A percentile compares a stretch with the other conserved stretches of the same genome.
phyloP scores from a whole-genome alignment of 2,329 filamentous ascomycete species.

The Davidsoniella neocaledoniae region DNA sequence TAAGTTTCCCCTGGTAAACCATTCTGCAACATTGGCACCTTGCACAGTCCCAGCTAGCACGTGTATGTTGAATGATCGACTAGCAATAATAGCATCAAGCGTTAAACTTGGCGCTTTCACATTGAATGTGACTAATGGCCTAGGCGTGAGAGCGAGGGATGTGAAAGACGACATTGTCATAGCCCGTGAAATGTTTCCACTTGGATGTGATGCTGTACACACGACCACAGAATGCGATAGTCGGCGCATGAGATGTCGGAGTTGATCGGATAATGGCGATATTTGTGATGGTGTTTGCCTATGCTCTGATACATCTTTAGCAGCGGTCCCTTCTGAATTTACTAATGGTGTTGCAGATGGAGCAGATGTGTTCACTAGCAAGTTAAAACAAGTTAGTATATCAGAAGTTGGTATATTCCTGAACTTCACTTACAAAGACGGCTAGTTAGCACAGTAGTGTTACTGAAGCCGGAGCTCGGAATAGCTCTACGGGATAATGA shows the following conservation, averaged over 20 bases:
- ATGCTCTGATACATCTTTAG: too few relatives aligned
- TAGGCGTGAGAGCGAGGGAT: constrained; percentile 33
- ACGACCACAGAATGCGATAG: constrained; percentile 39
- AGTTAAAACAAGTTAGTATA: too few relatives aligned
- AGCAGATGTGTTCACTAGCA: too few relatives aligned
- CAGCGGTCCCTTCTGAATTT: too few relatives aligned
- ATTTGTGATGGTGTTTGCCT: too few relatives aligned
- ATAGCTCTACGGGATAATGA: too few relatives aligned
- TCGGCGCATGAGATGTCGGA: constrained; percentile 36
- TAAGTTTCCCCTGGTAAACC: constrained; percentile 33
- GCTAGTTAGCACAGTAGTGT: too few relatives aligned
- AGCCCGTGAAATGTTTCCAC: constrained; percentile 23
- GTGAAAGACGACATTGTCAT: constrained; percentile 47
- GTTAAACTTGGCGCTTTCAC: constrained; percentile 38
- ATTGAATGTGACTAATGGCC: constrained; percentile 35
- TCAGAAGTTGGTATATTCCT: too few relatives aligned
- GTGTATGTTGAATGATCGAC: constrained; percentile 36
- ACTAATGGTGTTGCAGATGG: too few relatives aligned
- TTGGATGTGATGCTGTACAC: constrained; percentile 28
- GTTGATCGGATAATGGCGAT: constrained; percentile 24
- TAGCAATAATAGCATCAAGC: constrained; percentile 30
- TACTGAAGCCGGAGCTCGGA: too few relatives aligned
- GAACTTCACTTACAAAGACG: too few relatives aligned
- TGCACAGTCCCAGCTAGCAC: constrained; percentile 29
- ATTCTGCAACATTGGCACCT: constrained; percentile 33